Evolutionary conservation across 2,329 filamentous ascomycete genomes (phyloP), one percentile per base, ranked within the genome.

Genomic region (Fusarium denticulatum): DNA sequence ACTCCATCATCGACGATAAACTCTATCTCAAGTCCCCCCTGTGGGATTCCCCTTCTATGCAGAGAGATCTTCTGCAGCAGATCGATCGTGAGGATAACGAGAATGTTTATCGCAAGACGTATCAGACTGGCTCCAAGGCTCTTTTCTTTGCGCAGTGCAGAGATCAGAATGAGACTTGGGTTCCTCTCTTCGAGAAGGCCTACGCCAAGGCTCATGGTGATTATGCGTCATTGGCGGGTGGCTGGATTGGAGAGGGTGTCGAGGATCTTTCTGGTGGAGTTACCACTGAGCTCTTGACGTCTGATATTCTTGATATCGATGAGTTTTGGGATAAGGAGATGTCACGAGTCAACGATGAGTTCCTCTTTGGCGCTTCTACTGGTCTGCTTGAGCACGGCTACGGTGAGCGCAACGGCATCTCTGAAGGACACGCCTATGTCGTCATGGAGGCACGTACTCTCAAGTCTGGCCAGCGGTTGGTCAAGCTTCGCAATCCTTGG

Each of bases 1-100:
- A 95, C 76, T 95, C 93, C 65, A 95, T 97, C 70, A 91, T 97
- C 67, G 95, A 97, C 79, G 95, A 97, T 81, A 97, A 97, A 82
- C 87, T 97, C 6, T 97, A 94, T 80, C 88, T 97, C 24, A 93
- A 92, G 67, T 94, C 93, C 4, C 92, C 94, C 9, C 92, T 93
- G 78, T 97, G 94, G 84, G 93, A 97, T 73, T 93, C 94, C 39
- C 92, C 90, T 2, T 91, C 93, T 57, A 88, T 93, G 80, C 92
- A 95, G 78, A 89, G 93, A 43, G 88, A 93, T 60, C 86, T 94
- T 30, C 88, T 94, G 78, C 89, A 94, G 76, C 91, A 94, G 77
- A 90, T 94, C 53, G 93, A 94, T 78, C 89, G 92, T 61, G 91
- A 91, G 58, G 91, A 93, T 58, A 89, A 92, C 1, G 92, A 94